Base-by-base conservation (phyloP, 2,329 filamentous ascomycete species). In the Ustulina deusta region DNA sequence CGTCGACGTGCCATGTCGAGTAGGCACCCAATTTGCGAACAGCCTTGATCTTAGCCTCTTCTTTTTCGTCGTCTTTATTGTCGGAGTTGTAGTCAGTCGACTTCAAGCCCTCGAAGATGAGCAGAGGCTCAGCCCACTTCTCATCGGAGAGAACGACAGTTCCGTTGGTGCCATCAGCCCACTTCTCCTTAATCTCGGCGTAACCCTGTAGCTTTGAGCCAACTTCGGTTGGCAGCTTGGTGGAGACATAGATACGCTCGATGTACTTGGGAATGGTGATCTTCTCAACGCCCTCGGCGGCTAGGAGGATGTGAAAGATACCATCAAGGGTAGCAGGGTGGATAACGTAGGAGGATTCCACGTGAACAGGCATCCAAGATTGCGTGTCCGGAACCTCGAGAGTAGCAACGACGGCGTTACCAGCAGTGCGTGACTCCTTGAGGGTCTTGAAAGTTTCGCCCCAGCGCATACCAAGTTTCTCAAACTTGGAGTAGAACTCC, bases 41-140 rank as follows among this genome's bases (percentile, higher is more conserved):
- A 36, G 72, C 69, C 61, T 74, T 68, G 48, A 72, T 69, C 64
- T 73, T 72, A 25, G 65, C 57, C 66, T 75, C 68, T 20, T 70
- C 66, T 17, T 75, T 72, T 36, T 74, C 69, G 20, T 66, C 68
- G 1, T 70, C 69, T 52, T 70, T 73, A 32, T 66, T 52, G 22
- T 70, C 70, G 3, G 70, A 63, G 51, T 71, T 71, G 58, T 73
- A 73, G 56, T 75, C 74, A 29, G 73, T 75, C 13, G 73, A 74
- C 61, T 75, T 75, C 42, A 75, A 60, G 40, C 74, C 74, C 64
- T 75, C 74, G 22, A 75, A 75, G 54, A 75, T 73, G 38, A 75
- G 72, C 34, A 75, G 66, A 22, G 74, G 74, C 69, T 75, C 74
- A 13, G 68, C 72, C 74, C 74, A 75, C 27, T 74, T 75, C 32